Evolutionary conservation across 2,329 filamentous ascomycete species (phyloP).

Genomic region (Penicillium brasilianum): DNA sequence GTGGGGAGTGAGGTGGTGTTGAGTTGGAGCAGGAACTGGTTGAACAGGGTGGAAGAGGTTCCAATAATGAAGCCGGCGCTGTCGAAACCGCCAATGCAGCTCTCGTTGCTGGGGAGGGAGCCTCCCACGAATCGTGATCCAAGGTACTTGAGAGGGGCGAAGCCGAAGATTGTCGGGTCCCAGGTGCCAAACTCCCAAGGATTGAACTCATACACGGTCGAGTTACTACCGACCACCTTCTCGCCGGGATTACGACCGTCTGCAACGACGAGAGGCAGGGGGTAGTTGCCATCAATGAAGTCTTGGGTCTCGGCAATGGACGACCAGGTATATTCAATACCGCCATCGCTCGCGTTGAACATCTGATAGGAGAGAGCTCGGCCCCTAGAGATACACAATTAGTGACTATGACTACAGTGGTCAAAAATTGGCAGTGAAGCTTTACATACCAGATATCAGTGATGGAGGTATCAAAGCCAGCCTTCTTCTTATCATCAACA

Average conservation of each 20-base stretch:
- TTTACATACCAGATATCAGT: slow-evolving; percentile 76
- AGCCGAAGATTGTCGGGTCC: slow-evolving; percentile 73
- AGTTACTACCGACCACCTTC: slow-evolving; percentile 67
- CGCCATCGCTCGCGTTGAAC: slow-evolving; percentile 75
- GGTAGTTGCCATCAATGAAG: slow-evolving; percentile 68
- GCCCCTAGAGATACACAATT: slow-evolving; percentile 50
- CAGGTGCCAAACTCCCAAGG: slow-evolving; percentile 80
- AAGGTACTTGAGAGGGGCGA: slow-evolving; percentile 71
- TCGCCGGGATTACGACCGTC: slow-evolving; percentile 70
- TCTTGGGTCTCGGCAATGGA: slow-evolving; percentile 69
- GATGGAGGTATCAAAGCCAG: slow-evolving; percentile 71
- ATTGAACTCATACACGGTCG: slow-evolving; percentile 78
- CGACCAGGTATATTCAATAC: slow-evolving; percentile 79
- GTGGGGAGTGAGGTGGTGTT: slow-evolving; percentile 58
- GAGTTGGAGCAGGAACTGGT: slow-evolving; percentile 71
- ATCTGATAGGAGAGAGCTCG: slow-evolving; percentile 86
- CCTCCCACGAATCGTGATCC: slow-evolving; percentile 75
- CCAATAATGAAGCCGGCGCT: slow-evolving; percentile 84
- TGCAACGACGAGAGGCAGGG: slow-evolving; percentile 75
- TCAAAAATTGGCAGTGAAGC: neutral
- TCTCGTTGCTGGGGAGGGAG: slow-evolving; percentile 57
- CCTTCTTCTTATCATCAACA: slow-evolving; percentile 66
- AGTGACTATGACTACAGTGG: neutral
- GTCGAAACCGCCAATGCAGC: slow-evolving; percentile 80
- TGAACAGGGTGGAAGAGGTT: slow-evolving; percentile 84